Evolutionary conservation across 2,329 filamentous ascomycete genomes (phyloP), one percentile per base, ranked within the genome.

Genomic region (Sphaerulina vaccinii): DNA sequence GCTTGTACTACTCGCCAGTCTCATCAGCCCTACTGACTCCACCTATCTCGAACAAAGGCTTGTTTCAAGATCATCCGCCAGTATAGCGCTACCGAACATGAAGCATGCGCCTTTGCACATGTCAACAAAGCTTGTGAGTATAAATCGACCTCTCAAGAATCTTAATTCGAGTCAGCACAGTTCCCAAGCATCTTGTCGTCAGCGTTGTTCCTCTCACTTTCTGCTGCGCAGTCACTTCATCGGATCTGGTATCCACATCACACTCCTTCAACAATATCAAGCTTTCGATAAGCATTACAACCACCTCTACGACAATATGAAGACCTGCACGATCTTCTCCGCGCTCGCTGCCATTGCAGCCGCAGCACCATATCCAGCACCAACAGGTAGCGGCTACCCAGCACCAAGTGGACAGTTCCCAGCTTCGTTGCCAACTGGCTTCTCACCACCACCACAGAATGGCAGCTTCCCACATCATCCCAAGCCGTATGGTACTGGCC

Each of bases 261-360:
- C 52, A 45, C 39, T 55, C 43, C 18, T 44, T 32, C 19, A 33
- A 23, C 29, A 23, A 21, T 39, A 8, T 19, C 44, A n/a, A 39
- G 16, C 16, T 22, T 49, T 24, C 16, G 33, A 29, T 18, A 42
- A 35, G 37, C 23, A 18, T 19, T 43, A 35, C 32, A 29, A 18
- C 29, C 37, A 15, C n/a, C 18, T 18, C 24, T 19, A 29, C 27
- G n/a, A 22, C 15, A 55, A 13, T 33, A 55, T 55, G 52, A 52
- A 52, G 43, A 15, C 33, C 33, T 39, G 37, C 29, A 36, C 37
- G 13, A 22, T 52, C 27, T 18, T 55, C 54, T 66, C 66, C 55
- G 68, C 67, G 58, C 60, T 69, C 40, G 65, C 68, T 7, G 68
- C 68, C 54, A 29, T 52, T 18, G 49, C 52, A 43, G 44, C 38